Conservation (phyloP, 306 rosid species). For the Argentina anserina region DNA sequence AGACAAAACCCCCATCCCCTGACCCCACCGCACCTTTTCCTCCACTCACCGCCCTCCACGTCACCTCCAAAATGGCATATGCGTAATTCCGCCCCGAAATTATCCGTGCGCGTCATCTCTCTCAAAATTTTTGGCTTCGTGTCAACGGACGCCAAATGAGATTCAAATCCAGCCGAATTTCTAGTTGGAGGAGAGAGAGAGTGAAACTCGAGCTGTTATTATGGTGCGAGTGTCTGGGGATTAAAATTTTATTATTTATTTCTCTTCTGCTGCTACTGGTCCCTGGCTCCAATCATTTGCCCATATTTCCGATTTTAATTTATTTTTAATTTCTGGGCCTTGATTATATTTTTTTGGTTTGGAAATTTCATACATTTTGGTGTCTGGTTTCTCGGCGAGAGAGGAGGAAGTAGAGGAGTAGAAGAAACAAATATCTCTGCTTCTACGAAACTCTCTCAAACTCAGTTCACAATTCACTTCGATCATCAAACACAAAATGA, state of each 20-base stretch:
- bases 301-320: slow-evolving; percentile 6
- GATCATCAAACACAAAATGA: not conserved
- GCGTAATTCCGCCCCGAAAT: slow-evolving; percentile 2
- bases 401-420: slow-evolving; percentile 83
- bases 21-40: not conserved
- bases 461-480: not conserved
- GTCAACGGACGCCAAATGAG: slow-evolving; percentile 64
- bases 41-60: not conserved
- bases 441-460: slow-evolving; percentile 72
- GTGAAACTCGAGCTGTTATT: not conserved
- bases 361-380: slow-evolving; percentile 15
- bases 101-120: not conserved
- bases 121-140: slow-evolving; percentile 6
- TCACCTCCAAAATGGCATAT: not conserved
- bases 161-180: slow-evolving; percentile 47
- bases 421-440: slow-evolving; percentile 77
- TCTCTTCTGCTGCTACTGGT: slow-evolving; percentile 32
- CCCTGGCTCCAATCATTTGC: slow-evolving; percentile 74
- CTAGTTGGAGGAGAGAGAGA: slow-evolving; percentile 9
- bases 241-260: too few relatives aligned
- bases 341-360: not conserved
- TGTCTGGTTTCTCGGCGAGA: slow-evolving; percentile 72
- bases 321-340: not conserved
- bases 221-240: not conserved
- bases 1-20: not conserved